Evolutionary conservation across 139 green algal species (phyloP).

Genomic region (Marvania coccoides): DNA sequence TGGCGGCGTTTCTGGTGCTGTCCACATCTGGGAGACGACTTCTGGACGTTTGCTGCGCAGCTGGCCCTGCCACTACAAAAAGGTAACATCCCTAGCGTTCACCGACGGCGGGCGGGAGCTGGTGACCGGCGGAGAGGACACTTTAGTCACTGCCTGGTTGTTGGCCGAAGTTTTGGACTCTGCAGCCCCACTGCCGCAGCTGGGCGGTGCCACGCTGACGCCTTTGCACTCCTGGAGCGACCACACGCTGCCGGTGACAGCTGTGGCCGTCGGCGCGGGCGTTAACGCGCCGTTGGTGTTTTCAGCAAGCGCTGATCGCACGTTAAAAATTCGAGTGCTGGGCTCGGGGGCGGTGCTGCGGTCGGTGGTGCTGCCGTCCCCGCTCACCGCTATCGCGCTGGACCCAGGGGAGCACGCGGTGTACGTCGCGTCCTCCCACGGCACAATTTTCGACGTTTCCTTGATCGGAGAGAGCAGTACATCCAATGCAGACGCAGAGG

Average conservation of each 20-base stretch:
- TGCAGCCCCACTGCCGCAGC: not conserved
- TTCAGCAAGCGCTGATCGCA: constrained; percentile 66
- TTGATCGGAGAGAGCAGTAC: constrained; percentile 25
- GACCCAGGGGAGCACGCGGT: constrained; percentile 68
- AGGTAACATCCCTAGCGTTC: constrained; percentile 62
- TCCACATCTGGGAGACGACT: constrained; percentile 72
- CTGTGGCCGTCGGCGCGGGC: constrained; percentile 41
- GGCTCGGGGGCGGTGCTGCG: constrained; percentile 46
- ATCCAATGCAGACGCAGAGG: not conserved
- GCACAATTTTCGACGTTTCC: constrained; percentile 64
- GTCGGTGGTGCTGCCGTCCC: constrained; percentile 45
- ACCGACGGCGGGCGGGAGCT: constrained; percentile 53
- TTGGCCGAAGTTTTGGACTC: constrained; percentile 64
- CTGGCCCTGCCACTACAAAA: constrained; percentile 88
- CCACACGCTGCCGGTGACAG: constrained; percentile 78
- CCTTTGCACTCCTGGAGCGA: constrained; percentile 71
- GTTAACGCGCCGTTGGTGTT: constrained; percentile 46
- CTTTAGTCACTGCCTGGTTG: constrained; percentile 66
- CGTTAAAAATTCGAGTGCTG: constrained; percentile 57
- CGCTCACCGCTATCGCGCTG: constrained; percentile 41
- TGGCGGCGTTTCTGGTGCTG: constrained; percentile 54
- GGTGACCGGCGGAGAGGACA: constrained; percentile 75
- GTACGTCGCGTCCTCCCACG: constrained; percentile 66
- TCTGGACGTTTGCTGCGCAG: constrained; percentile 64
- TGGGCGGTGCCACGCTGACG: constrained; percentile 3